phyloP scores from a whole-genome alignment of 2,329 filamentous ascomycete genomes.

The Pyrenophora teres region DNA sequence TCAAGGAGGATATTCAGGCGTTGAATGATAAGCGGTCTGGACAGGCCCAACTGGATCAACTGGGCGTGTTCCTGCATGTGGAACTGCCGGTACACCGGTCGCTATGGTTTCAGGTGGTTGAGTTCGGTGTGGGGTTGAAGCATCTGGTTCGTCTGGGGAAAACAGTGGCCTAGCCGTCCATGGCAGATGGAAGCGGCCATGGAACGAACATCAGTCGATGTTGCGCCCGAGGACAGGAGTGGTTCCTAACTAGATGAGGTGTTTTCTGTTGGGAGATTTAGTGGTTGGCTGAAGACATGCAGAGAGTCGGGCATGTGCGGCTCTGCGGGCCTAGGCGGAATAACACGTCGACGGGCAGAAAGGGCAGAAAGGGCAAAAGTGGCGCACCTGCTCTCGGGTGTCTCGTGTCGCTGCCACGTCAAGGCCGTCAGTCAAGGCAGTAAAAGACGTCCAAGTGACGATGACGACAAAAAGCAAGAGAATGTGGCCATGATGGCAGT shows the following conservation, averaged over 20 bases:
- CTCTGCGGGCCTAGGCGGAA: slow-evolving; percentile 15
- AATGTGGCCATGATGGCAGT: slow-evolving; percentile 2
- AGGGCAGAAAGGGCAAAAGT: slow-evolving; percentile 7
- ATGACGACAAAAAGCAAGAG: slow-evolving; percentile 9
- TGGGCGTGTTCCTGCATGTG: slow-evolving; percentile 12
- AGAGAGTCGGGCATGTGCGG: slow-evolving; percentile 3
- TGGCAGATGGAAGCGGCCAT: slow-evolving; percentile 12
- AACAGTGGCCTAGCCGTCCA: slow-evolving; percentile 11
- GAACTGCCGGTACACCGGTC: slow-evolving; percentile 10
- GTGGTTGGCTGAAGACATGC: slow-evolving; percentile 7
- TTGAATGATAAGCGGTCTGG: not conserved
- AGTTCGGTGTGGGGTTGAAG: slow-evolving; percentile 15
- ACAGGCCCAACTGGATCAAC: not conserved
- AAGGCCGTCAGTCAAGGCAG: slow-evolving; percentile 15
- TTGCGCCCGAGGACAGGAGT: slow-evolving; percentile 4
- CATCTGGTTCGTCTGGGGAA: slow-evolving; percentile 22
- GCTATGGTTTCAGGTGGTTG: slow-evolving; percentile 17
- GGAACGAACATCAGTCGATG: slow-evolving; percentile 8
- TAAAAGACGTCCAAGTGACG: not conserved
- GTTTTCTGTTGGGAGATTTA: slow-evolving; percentile 17
- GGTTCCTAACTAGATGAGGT: slow-evolving; percentile 10
- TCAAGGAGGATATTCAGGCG: not conserved
- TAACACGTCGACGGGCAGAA: not conserved
- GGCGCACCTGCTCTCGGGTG: slow-evolving; percentile 6
- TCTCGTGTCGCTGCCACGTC: slow-evolving; percentile 11